Conservation (phyloP, 805 yeast species). For the Kodamaea hsintzibuensis region DNA sequence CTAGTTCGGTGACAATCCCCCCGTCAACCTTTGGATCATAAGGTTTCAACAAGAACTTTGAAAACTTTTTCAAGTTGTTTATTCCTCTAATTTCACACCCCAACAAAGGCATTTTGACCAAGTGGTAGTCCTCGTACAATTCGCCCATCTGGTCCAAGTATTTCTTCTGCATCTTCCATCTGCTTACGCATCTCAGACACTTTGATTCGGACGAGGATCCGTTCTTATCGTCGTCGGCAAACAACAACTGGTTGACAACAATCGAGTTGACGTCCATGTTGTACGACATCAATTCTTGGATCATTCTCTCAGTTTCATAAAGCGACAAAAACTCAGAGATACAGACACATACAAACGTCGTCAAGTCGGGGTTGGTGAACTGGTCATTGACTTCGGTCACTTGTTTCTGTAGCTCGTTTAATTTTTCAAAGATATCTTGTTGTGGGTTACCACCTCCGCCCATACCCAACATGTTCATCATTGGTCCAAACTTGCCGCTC, state of each 20-base stretch:
- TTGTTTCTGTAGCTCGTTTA: slow-evolving; percentile 75
- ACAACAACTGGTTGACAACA: slow-evolving; percentile 89
- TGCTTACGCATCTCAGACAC: slow-evolving; percentile 87
- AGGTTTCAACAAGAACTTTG: slow-evolving; percentile 75
- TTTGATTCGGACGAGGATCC: slow-evolving; percentile 42
- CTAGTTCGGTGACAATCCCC: slow-evolving; percentile 52
- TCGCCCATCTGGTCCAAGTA: slow-evolving; percentile 95
- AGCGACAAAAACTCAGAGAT: slow-evolving; percentile 94
- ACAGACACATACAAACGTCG: slow-evolving; percentile 95
- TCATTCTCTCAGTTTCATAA: slow-evolving; percentile 96
- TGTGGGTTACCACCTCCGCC: slow-evolving; percentile 72
- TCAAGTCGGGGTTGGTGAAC: slow-evolving; percentile 92
- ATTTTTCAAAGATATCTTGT: slow-evolving; percentile 73
- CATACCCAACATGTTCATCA: slow-evolving; percentile 77
- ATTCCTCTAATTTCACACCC: slow-evolving; percentile 95
- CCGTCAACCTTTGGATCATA: slow-evolving; percentile 69
- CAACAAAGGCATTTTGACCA: slow-evolving; percentile 92
- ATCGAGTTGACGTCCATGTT: slow-evolving; percentile 97
- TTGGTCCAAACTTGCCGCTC: slow-evolving; percentile 85
- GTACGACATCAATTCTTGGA: slow-evolving; percentile 92
- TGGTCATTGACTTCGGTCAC: slow-evolving; percentile 90
- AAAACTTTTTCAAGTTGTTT: slow-evolving; percentile 79
- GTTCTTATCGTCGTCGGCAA: slow-evolving; percentile 63
- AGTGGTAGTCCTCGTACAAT: slow-evolving; percentile 94
- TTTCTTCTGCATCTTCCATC: slow-evolving; percentile 95